Evolutionary conservation across 371 early-diverging fungal genomes (phyloP).

Genomic region (Gilbertella persicaria): DNA sequence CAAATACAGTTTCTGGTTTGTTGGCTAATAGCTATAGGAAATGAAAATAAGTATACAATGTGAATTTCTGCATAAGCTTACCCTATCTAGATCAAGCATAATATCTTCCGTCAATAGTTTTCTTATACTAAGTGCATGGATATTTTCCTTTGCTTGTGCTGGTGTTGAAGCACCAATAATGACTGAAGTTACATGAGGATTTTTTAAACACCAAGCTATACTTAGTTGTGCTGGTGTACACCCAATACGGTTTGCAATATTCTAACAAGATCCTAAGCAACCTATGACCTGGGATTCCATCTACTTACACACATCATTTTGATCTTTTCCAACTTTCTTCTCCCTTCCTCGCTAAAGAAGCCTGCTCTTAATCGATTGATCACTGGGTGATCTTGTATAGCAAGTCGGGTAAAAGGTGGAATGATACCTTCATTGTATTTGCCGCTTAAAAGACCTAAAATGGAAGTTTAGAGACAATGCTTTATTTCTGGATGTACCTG

Average conservation of each 20-base stretch:
- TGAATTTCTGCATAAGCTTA: conserved; percentile 5
- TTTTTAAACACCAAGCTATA: conserved; percentile 81
- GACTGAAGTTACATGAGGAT: conserved; percentile 60
- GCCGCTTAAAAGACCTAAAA: conserved; percentile 62
- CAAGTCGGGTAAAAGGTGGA: conserved; percentile 72
- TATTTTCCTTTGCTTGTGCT: conserved; percentile 76
- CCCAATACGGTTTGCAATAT: conserved; percentile 65
- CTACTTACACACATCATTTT: conserved; percentile 50
- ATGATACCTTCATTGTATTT: conserved; percentile 76
- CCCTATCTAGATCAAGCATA: conserved; percentile 61
- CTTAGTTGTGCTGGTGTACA: conserved; percentile 78
- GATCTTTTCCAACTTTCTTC: conserved; percentile 51
- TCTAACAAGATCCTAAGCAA: conserved; percentile 25
- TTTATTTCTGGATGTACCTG: conserved; percentile 44
- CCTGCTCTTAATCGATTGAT: conserved; percentile 63
- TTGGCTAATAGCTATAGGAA: conserved; percentile 61
- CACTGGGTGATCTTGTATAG: conserved; percentile 64
- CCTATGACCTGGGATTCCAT: no score
- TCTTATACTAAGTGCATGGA: conserved; percentile 61
- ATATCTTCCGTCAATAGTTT: conserved; percentile 70
- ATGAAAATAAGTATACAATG: neutral
- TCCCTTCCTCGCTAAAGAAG: conserved; percentile 67
- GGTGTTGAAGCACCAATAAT: conserved; percentile 75
- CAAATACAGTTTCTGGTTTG: conserved; percentile 67
- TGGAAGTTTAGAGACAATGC: no score